Percentiles rank a stretch among this genome's conserved stretches.
These are phyloP conservation scores for Suhomyces xylopsoci DNA, from an alignment of 805 yeast species.

Conservation along the genomic window DNA sequence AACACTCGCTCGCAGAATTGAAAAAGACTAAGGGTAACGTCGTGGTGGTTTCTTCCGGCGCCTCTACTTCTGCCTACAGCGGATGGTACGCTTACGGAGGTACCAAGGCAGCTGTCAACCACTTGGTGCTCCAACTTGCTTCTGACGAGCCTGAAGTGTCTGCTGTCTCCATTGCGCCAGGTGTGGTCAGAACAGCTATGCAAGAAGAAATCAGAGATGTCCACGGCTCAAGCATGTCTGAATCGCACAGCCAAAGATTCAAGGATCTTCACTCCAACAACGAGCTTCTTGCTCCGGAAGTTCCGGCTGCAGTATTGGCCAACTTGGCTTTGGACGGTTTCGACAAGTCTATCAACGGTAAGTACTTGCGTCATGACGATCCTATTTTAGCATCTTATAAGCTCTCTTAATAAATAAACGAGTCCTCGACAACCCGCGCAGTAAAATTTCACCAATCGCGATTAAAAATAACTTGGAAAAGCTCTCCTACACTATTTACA, in stretches of 20 bases:
- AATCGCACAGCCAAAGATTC: conserved; percentile 59
- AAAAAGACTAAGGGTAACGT: conserved; percentile 55
- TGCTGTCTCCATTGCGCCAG: conserved; percentile 82
- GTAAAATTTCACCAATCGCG: background rate
- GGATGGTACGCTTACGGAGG: conserved; percentile 94
- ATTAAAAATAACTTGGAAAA: background rate
- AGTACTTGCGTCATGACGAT: conserved; percentile 62
- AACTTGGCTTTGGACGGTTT: conserved; percentile 63
- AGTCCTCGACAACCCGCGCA: background rate
- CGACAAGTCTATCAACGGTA: conserved; percentile 57
- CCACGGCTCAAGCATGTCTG: conserved; percentile 58
- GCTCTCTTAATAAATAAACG: background rate
- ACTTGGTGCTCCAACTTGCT: conserved; percentile 63
- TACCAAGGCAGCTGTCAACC: conserved; percentile 89
- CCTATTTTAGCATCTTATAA: conserved; percentile 12
- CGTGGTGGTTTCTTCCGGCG: conserved; percentile 88
- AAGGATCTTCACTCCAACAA: conserved; percentile 55
- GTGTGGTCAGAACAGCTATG: conserved; percentile 91
- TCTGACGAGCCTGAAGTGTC: conserved; percentile 60
- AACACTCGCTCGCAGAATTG: conserved; percentile 55
- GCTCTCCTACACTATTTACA: background rate
- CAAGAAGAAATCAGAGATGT: conserved; percentile 72
- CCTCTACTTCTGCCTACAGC: conserved; percentile 55
- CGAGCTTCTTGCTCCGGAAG: conserved; percentile 60
- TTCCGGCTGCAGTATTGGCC: conserved; percentile 71